These are phyloP conservation scores for Metschnikowia drakensbergensis DNA, from an alignment of 805 yeast genomes.

Conservation along the genomic window DNA sequence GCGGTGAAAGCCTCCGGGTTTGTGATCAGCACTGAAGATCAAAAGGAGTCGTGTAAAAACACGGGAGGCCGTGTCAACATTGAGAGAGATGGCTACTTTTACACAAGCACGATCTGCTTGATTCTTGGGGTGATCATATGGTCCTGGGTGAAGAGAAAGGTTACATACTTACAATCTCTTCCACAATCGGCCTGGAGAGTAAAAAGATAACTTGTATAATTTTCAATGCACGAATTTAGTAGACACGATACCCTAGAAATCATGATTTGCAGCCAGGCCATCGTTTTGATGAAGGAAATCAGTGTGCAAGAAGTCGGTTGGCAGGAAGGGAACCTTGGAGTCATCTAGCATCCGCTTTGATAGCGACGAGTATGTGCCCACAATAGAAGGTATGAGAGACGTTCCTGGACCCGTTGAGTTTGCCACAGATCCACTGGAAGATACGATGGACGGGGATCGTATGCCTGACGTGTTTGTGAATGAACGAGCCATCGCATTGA, in stretches of 20 bases:
- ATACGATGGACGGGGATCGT: conserved; percentile 12
- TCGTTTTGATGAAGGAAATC: conserved; percentile 21
- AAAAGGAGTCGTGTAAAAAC: conserved; percentile 48
- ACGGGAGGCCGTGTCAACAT: conserved; percentile 54
- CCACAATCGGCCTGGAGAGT: conserved; percentile 80
- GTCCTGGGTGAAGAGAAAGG: conserved; percentile 63
- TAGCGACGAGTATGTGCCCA: conserved; percentile 37
- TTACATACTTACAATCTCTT: conserved; percentile 61
- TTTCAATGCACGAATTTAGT: background rate
- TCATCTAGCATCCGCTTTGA: conserved; percentile 34
- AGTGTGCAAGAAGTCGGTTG: conserved; percentile 38
- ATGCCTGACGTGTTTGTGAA: conserved; percentile 11
- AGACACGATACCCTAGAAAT: background rate
- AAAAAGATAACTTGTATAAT: background rate
- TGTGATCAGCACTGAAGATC: conserved; percentile 23
- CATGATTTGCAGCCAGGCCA: conserved; percentile 8
- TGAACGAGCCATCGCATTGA: conserved; percentile 19
- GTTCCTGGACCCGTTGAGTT: conserved; percentile 20
- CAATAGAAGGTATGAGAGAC: conserved; percentile 37
- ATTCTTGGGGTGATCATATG: conserved; percentile 60
- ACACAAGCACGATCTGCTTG: conserved; percentile 71
- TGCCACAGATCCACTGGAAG: conserved; percentile 6
- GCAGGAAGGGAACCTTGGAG: conserved; percentile 37
- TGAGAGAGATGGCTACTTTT: conserved; percentile 77
- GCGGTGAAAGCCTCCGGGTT: conserved; percentile 1